Conservation (phyloP, 306 rosid genomes). For the Acacia acuminata region DNA sequence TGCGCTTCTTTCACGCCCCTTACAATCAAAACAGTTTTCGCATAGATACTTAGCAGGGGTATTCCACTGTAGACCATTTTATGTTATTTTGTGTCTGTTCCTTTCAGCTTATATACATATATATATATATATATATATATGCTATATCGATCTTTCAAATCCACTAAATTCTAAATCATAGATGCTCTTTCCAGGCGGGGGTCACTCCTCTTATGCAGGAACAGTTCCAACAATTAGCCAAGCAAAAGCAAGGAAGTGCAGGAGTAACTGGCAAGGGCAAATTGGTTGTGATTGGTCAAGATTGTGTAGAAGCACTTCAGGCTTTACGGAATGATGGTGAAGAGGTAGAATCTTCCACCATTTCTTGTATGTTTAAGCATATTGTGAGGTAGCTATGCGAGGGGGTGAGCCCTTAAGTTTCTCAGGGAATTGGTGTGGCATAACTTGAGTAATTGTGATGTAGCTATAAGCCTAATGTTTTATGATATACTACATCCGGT, state of each 20-base stretch:
- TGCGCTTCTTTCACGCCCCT: constrained; percentile 68
- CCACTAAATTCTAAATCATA: constrained; percentile 10
- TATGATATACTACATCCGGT: neutral
- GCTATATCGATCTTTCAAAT: neutral
- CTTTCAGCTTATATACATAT: constrained; percentile 7
- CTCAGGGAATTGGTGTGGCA: neutral
- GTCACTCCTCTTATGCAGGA: constrained; percentile 78
- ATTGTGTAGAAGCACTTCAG: constrained; percentile 87
- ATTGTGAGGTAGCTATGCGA: neutral
- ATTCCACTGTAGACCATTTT: constrained; percentile 20
- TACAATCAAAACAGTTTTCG: constrained; percentile 83
- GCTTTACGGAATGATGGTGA: constrained; percentile 76
- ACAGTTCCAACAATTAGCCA: constrained; percentile 75
- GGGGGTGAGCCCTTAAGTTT: neutral
- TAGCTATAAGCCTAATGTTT: neutral
- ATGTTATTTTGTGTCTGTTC: constrained; percentile 4
- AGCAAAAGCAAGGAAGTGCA: constrained; percentile 53
- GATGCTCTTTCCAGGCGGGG: constrained; percentile 66
- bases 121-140: neutral
- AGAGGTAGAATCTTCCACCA: constrained; percentile 58
- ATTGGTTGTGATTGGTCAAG: constrained; percentile 85
- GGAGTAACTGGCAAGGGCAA: constrained; percentile 60
- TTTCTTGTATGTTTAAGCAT: neutral
- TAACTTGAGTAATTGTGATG: neutral
- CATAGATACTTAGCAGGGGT: constrained; percentile 94